Evolutionary conservation across 1,139 yeast species (phyloP).

Genomic region (Arxiozyma heterogenica): DNA sequence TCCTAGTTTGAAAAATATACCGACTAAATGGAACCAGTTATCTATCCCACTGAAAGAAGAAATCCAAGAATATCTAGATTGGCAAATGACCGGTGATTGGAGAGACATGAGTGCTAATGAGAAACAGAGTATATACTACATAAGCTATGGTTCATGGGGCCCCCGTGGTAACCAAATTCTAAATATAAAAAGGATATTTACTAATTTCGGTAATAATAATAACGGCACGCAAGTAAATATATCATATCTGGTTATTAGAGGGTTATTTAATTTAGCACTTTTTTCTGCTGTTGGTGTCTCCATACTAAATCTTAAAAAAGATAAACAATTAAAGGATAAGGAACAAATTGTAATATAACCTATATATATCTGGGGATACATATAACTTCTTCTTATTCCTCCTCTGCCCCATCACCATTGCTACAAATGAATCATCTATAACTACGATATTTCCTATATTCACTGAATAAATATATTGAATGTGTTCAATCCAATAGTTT

Average conservation of each 20-base stretch:
- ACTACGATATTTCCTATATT: too few species aligned
- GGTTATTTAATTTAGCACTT: constrained; percentile 18
- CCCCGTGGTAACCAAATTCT: constrained; percentile 14
- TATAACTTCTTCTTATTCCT: too few species aligned
- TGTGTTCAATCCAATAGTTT: too few species aligned
- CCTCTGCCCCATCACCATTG: background rate
- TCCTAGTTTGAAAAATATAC: constrained; percentile 17
- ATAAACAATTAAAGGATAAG: constrained; percentile 5
- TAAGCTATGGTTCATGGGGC: constrained; percentile 25
- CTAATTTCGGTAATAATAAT: too few species aligned
- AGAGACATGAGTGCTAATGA: constrained; percentile 30
- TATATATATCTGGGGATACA: background rate
- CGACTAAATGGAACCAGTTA: constrained; percentile 32
- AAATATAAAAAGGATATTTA: background rate
- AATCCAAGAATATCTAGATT: constrained; percentile 36
- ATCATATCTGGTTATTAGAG: constrained; percentile 18
- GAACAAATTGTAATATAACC: too few species aligned
- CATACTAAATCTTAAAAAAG: constrained; percentile 16
- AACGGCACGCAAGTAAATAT: background rate
- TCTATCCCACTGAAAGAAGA: constrained; percentile 36
- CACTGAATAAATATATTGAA: too few species aligned
- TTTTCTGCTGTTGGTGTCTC: constrained; percentile 21
- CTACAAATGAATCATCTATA: background rate
- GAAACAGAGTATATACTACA: constrained; percentile 30
- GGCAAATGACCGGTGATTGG: constrained; percentile 39